Evolutionary conservation across 306 rosid genomes (phyloP), one percentile per base, ranked within the genome.

Genomic region (Canavalia ensiformis): DNA sequence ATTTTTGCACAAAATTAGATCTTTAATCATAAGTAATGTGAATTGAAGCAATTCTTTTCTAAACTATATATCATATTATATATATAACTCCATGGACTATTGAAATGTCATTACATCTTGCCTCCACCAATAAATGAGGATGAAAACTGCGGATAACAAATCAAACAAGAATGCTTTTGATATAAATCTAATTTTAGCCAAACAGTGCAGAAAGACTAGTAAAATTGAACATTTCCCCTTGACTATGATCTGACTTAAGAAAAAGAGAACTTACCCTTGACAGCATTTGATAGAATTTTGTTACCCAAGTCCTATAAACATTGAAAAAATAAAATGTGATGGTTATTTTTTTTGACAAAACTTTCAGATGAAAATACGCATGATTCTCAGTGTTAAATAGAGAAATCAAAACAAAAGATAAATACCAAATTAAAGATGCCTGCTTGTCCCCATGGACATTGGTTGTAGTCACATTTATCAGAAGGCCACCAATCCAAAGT

Each of bases 401-500:
- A 82, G 84, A 55, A 33, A 6, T 62, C 9, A 50, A 64, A 18
- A 25, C 4, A 0, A 33, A 75, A 56, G 30, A 18, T n/a, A 45
- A 7, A 25, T 65, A 90, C 93, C 91, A 92, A 28, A 49, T 85
- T 87, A 2, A 84, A 74, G 50, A 89, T 56, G 72, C 93, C 90
- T 7, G 93, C 50, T 2, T 82, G 46, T 25, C 77, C 87, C 95
- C 92, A 92, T 0, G 97, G 93, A 45, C 97, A 88, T 9, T 90
- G 91, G 33, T 45, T 33, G 41, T 90, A 88, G 37, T 92, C 90
- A 74, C 93, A 90, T 60, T 92, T 90, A 2, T 80, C 18, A 45
- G 74, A 0, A n/a, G 94, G 97, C 94, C 97, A 92, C 92, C 91
- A 90, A 57, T 90, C 93, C 5, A 92, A 8, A 52, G 97, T 89